A percentile compares a stretch with the other conserved stretches of the same genome.
Conservation (phyloP, 2,329 filamentous ascomycete genomes). For the Aureobasidium sp. region DNA sequence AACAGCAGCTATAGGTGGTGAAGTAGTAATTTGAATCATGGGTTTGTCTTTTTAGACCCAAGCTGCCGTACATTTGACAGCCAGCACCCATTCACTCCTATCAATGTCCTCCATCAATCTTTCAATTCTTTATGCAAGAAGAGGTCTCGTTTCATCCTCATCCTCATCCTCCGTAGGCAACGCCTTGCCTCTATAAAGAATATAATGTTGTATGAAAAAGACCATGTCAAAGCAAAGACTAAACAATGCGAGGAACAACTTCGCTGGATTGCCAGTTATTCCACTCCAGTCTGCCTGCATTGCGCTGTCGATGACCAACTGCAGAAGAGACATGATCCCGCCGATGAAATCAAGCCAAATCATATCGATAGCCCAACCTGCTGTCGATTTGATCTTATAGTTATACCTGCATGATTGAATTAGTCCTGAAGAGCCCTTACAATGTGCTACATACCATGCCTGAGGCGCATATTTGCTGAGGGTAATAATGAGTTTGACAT, state of each 20-base stretch:
- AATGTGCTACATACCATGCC: constrained; percentile 49
- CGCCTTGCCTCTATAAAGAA: constrained; percentile 54
- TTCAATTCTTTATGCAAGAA: not conserved
- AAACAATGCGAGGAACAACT: constrained; percentile 78
- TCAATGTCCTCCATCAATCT: not conserved
- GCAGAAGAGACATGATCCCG: constrained; percentile 71
- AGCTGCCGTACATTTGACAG: not conserved
- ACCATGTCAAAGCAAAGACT: constrained; percentile 79
- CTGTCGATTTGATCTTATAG: constrained; percentile 74
- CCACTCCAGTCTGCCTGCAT: constrained; percentile 77
- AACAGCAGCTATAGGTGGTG: not conserved
- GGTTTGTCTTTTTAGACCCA: too few species aligned
- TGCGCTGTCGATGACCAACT: constrained; percentile 79
- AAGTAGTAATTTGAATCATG: too few species aligned
- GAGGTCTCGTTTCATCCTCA: not conserved
- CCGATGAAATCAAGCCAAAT: constrained; percentile 80
- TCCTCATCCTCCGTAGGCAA: constrained; percentile 17
- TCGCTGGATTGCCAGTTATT: constrained; percentile 84
- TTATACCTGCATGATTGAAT: constrained; percentile 42
- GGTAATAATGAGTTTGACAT: constrained; percentile 83
- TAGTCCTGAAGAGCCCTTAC: not conserved
- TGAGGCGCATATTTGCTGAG: constrained; percentile 91
- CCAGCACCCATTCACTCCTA: not conserved
- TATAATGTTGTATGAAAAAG: constrained; percentile 84
- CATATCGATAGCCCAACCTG: constrained; percentile 60